Conservation (phyloP, 352 stramenopile species). For the Globisporangium echinulatum region DNA sequence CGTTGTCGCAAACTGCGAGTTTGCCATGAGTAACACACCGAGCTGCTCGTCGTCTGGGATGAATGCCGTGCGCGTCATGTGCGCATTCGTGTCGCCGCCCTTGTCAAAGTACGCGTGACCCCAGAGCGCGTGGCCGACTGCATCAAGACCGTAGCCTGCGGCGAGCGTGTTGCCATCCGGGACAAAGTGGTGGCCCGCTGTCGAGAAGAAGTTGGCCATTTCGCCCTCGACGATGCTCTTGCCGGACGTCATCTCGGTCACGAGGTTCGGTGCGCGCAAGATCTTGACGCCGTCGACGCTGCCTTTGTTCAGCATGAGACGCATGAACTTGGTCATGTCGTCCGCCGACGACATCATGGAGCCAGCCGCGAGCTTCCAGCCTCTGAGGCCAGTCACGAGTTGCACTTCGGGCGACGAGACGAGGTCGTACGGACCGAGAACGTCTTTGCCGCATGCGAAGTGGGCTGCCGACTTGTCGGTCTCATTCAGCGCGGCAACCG, state of each 20-base stretch:
- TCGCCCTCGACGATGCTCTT: conserved; percentile 31
- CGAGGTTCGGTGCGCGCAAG: conserved; percentile 29
- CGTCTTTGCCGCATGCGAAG: conserved; percentile 32
- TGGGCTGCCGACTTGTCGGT: conserved; percentile 34
- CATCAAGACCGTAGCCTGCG: conserved; percentile 62
- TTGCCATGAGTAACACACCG: conserved; percentile 50
- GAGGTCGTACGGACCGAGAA: conserved; percentile 40
- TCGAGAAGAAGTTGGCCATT: conserved; percentile 26
- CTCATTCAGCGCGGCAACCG: conserved; percentile 17
- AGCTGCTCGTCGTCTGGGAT: conserved; percentile 25
- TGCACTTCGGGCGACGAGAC: conserved; percentile 24
- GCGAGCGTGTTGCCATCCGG: conserved; percentile 40
- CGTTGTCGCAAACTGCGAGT: conserved; percentile 30
- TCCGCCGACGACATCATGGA: conserved; percentile 43
- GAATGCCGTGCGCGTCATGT: conserved; percentile 53
- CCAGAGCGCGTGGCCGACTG: conserved; percentile 43
- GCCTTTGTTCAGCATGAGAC: conserved; percentile 27
- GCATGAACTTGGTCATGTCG: conserved; percentile 46
- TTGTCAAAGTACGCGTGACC: conserved; percentile 68
- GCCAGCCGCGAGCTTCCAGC: conserved; percentile 28
- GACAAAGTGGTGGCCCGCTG: conserved; percentile 36
- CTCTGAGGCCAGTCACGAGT: conserved; percentile 14
- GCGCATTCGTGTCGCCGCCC: conserved; percentile 41
- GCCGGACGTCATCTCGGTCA: conserved; percentile 52
- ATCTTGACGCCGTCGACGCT: conserved; percentile 21